Evolutionary conservation across 352 stramenopile genomes (phyloP), one percentile per base, ranked within the genome.

Genomic region (Thraustochytrium striatum): DNA sequence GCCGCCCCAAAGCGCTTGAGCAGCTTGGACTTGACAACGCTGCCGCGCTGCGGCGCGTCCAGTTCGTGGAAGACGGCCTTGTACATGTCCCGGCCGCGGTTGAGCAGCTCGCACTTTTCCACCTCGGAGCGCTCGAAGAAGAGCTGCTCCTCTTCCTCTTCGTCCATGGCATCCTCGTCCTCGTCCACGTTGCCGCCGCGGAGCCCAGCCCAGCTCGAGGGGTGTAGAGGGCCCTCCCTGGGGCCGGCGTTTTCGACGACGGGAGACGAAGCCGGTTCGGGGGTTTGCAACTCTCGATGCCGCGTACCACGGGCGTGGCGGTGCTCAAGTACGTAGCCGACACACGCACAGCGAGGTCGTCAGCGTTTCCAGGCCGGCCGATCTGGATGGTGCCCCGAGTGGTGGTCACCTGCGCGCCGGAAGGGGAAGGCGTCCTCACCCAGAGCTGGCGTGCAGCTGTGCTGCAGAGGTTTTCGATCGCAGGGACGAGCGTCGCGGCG

Each of bases 161-260:
- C 1, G 13, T 72, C 41, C 7, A 11, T 43, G 32, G 25, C 65
- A 19, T 38, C 47, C 16, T 25, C 7, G 3, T 75, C 41, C 41
- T 75, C 65, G 65, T 75, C 52, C 13, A 75, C 9, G 11, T 70
- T n/a, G n/a, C n/a, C n/a, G n/a, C n/a, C n/a, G n/a, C n/a, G n/a
- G n/a, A n/a, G n/a, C n/a, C n/a, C n/a, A n/a, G n/a, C n/a, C n/a
- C n/a, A n/a, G n/a, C n/a, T n/a, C n/a, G n/a, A n/a, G n/a, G n/a
- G n/a, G n/a, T n/a, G n/a, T n/a, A n/a, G n/a, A n/a, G n/a, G n/a
- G n/a, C n/a, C n/a, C n/a, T n/a, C n/a, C n/a, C n/a, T n/a, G n/a
- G n/a, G n/a, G n/a, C n/a, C n/a, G n/a, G n/a, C n/a, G n/a, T n/a
- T n/a, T n/a, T n/a, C n/a, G n/a, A n/a, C n/a, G n/a, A n/a, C n/a